Evolutionary conservation across 2,329 filamentous ascomycete species (phyloP).

Genomic region (Xylariaceae sp.): DNA sequence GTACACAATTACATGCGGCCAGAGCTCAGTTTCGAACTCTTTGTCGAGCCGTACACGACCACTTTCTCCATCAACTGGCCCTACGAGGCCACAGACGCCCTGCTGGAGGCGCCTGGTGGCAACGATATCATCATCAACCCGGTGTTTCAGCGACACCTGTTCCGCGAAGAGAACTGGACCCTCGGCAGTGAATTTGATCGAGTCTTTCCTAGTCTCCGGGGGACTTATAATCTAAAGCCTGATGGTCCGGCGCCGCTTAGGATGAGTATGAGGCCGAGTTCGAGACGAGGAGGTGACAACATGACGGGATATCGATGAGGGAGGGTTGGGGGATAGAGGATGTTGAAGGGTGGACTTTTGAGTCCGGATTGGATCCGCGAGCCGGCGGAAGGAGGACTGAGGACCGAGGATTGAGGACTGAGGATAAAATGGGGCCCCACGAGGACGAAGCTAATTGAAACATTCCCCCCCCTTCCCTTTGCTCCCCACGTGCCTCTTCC

Average conservation of each 20-base stretch:
- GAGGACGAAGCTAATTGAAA: too few relatives aligned
- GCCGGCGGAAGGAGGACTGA: too few relatives aligned
- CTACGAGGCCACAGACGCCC: slow-evolving; percentile 65
- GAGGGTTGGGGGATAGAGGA: too few relatives aligned
- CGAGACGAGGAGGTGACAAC: too few relatives aligned
- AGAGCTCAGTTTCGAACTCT: slow-evolving; percentile 66
- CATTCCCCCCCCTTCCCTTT: too few relatives aligned
- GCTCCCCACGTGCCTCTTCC: too few relatives aligned
- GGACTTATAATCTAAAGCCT: slow-evolving; percentile 37
- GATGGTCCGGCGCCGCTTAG: background rate
- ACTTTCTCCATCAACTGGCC: slow-evolving; percentile 79
- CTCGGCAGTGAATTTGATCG: slow-evolving; percentile 63
- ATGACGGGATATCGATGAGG: too few relatives aligned
- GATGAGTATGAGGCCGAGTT: too few relatives aligned
- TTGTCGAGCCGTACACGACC: slow-evolving; percentile 75
- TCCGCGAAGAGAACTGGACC: slow-evolving; percentile 74
- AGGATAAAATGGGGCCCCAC: too few relatives aligned
- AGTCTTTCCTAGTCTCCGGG: slow-evolving; percentile 54
- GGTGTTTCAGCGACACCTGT: slow-evolving; percentile 75
- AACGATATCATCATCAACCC: slow-evolving; percentile 77
- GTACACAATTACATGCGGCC: slow-evolving; percentile 29
- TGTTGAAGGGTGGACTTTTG: too few relatives aligned
- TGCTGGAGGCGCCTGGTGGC: slow-evolving; percentile 52
- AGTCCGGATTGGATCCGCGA: too few relatives aligned
- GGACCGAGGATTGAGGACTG: too few relatives aligned